phyloP scores from a whole-genome alignment of 331 rosid genomes.

The Cydonia oblonga region DNA sequence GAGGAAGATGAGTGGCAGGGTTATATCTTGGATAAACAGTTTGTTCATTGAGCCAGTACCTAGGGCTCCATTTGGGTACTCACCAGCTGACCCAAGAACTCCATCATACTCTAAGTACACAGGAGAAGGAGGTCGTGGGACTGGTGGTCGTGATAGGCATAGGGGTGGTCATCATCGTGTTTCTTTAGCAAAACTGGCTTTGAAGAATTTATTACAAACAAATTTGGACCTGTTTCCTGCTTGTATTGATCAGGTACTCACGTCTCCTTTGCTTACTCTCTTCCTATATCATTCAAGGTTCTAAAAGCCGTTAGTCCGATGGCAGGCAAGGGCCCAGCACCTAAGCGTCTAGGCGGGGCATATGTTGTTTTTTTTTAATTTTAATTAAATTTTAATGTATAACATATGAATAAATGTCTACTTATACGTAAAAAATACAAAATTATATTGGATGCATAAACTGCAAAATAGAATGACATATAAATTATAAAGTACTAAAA shows the following conservation, averaged over 20 bases:
- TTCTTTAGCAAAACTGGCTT: constrained; percentile 79
- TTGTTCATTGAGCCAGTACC: constrained; percentile 87
- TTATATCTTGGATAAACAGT: constrained; percentile 90
- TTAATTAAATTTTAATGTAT: too few species aligned
- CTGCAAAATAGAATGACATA: too few species aligned
- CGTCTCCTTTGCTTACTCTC: neutral
- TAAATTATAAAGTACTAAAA: too few species aligned
- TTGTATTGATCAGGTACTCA: constrained; percentile 88
- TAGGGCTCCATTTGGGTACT: constrained; percentile 95
- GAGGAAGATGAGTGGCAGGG: constrained; percentile 98
- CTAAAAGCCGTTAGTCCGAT: too few species aligned
- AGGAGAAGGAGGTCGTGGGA: constrained; percentile 80
- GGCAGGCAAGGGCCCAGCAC: too few species aligned
- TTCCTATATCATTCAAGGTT: neutral
- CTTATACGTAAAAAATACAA: too few species aligned
- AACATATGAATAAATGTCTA: too few species aligned
- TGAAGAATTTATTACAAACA: constrained; percentile 83
- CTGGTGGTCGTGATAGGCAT: constrained; percentile 86
- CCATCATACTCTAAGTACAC: constrained; percentile 77
- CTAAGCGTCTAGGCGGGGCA: too few species aligned
- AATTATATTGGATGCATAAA: too few species aligned
- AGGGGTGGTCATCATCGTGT: constrained; percentile 86
- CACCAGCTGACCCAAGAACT: constrained; percentile 98
- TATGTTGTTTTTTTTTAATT: too few species aligned
- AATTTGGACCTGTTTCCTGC: constrained; percentile 97